Evolutionary conservation across 768 basidiomycete genomes (phyloP).

Genomic region (Leccinum imitatum): DNA sequence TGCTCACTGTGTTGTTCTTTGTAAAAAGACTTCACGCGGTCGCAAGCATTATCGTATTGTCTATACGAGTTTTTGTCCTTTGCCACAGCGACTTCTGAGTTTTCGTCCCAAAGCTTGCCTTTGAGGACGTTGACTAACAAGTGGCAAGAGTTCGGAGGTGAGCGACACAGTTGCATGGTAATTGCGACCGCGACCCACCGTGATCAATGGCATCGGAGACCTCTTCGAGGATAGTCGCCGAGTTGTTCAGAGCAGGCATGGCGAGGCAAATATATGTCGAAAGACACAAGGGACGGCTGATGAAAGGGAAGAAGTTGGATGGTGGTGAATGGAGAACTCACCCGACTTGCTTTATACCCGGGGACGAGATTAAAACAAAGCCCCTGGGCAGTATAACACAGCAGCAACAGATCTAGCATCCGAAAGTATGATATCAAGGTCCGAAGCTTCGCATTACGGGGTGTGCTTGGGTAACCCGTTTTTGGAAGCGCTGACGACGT

Average conservation of each 20-base stretch:
- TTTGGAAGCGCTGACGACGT: slow-evolving; percentile 16
- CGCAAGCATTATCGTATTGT: slow-evolving; percentile 73
- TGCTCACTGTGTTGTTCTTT: slow-evolving; percentile 70
- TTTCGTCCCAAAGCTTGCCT: slow-evolving; percentile 56
- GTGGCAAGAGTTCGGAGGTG: background rate
- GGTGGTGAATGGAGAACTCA: slow-evolving; percentile 2
- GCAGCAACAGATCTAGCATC: slow-evolving; percentile 9
- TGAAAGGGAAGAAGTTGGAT: background rate
- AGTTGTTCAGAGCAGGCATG: slow-evolving; percentile 29
- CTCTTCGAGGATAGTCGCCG: slow-evolving; percentile 38
- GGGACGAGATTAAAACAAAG: slow-evolving; percentile 7
- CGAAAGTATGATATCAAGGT: slow-evolving; percentile 22
- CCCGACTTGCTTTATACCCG: slow-evolving; percentile 20
- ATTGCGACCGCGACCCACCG: slow-evolving; percentile 33
- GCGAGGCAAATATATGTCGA: background rate
- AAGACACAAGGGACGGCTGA: background rate
- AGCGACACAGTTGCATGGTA: background rate
- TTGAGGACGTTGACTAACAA: slow-evolving; percentile 66
- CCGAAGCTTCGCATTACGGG: slow-evolving; percentile 20
- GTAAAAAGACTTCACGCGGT: slow-evolving; percentile 76
- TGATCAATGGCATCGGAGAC: slow-evolving; percentile 50
- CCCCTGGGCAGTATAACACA: slow-evolving; percentile 12
- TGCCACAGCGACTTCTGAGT: slow-evolving; percentile 51
- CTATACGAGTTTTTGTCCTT: slow-evolving; percentile 72
- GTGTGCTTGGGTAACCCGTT: slow-evolving; percentile 15